phyloP scores from a whole-genome alignment of 805 yeast species.

The Starmerella roubikii region DNA sequence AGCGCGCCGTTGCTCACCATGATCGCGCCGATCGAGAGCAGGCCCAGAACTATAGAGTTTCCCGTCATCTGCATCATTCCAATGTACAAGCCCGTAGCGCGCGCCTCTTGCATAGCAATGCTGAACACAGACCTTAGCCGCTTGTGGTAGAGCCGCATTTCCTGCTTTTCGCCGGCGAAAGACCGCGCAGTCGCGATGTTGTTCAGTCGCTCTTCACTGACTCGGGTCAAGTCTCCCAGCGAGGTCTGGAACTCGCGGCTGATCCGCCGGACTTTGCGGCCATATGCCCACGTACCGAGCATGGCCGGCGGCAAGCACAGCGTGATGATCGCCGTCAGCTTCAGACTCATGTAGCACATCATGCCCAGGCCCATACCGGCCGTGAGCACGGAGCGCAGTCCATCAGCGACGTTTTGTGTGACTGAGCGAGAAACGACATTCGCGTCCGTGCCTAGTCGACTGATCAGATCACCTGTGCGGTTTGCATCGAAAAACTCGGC shows the following conservation, averaged over 20 bases:
- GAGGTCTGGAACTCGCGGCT: conserved; percentile 71
- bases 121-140: conserved; percentile 53
- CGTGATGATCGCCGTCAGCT: conserved; percentile 70
- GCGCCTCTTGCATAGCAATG: conserved; percentile 69
- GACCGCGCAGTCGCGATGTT: conserved; percentile 81
- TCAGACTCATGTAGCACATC: conserved; percentile 81
- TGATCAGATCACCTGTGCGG: conserved; percentile 81
- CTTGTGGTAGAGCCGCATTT: conserved; percentile 58
- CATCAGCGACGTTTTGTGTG: conserved; percentile 83
- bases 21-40: conserved; percentile 66
- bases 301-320: conserved; percentile 73
- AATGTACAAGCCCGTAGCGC: conserved; percentile 58
- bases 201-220: conserved; percentile 78
- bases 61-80: conserved; percentile 78
- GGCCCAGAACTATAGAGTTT: conserved; percentile 60
- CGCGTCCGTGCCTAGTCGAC: conserved; percentile 77
- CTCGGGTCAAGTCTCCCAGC: conserved; percentile 74
- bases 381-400: conserved; percentile 68
- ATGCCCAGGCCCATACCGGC: conserved; percentile 78
- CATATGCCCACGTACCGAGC: conserved; percentile 67
- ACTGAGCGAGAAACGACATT: conserved; percentile 75
- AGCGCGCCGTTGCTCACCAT: conserved; percentile 67
- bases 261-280: conserved; percentile 58
- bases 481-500: conserved; percentile 81
- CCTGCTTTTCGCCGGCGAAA: conserved; percentile 71